Evolutionary conservation across 2,329 filamentous ascomycete genomes (phyloP).

Genomic region (Fusarium verticillioides): DNA sequence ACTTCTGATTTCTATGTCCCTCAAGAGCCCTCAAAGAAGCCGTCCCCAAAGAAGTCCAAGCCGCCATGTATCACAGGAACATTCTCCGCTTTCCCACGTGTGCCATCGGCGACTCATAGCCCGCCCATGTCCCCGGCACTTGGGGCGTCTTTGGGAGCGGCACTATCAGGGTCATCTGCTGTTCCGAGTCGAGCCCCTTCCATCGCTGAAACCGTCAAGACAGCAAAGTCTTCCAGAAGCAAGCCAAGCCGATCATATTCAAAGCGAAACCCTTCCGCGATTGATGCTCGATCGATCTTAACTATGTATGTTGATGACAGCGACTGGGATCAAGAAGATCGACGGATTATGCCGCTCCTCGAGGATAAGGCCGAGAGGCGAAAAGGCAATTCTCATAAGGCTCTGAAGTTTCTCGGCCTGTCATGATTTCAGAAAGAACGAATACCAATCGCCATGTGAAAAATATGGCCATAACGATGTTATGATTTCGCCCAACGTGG

Average conservation of each 20-base stretch:
- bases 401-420: slow-evolving; percentile 64
- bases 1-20: slow-evolving; percentile 56
- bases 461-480: slow-evolving; percentile 32
- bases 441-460: background rate
- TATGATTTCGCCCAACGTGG: slow-evolving; percentile 33
- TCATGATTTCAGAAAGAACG: slow-evolving; percentile 35
- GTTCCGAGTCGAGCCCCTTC: slow-evolving; percentile 47
- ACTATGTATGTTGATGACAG: slow-evolving; percentile 54
- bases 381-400: slow-evolving; percentile 61
- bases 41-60: slow-evolving; percentile 34
- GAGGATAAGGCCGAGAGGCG: slow-evolving; percentile 49
- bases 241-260: slow-evolving; percentile 46
- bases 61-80: slow-evolving; percentile 46
- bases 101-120: slow-evolving; percentile 36
- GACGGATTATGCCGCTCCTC: slow-evolving; percentile 64
- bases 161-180: slow-evolving; percentile 15
- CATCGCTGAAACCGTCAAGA: slow-evolving; percentile 47
- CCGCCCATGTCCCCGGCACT: slow-evolving; percentile 36
- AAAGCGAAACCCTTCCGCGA: slow-evolving; percentile 29
- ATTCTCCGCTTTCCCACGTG: slow-evolving; percentile 47
- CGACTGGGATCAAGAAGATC: slow-evolving; percentile 60
- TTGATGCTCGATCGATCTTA: slow-evolving; percentile 48
- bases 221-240: slow-evolving; percentile 46
- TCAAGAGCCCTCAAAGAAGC: slow-evolving; percentile 46
- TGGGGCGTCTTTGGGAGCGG: slow-evolving; percentile 14